A percentile compares a stretch with the other conserved stretches of the same genome.
Conservation (phyloP, 441 rosid genomes). For the Pelargonium australe region DNA sequence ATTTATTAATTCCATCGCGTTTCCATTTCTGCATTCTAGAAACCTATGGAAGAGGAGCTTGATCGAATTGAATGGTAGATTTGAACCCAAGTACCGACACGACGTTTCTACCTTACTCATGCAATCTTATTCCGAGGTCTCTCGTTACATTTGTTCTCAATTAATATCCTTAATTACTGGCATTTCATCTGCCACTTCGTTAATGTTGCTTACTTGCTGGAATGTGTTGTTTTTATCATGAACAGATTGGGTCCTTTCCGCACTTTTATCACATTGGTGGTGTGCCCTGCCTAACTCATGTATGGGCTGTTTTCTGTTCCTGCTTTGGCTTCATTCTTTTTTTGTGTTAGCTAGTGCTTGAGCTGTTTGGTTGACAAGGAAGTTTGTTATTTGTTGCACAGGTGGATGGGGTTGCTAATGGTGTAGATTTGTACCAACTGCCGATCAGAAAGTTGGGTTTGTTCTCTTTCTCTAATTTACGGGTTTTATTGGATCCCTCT, state of each 20-base stretch:
- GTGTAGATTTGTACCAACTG: slow-evolving; percentile 6
- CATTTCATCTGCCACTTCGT: background rate
- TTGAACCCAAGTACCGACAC: slow-evolving; percentile 47
- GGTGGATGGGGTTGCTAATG: slow-evolving; percentile 19
- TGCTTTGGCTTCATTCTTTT: background rate
- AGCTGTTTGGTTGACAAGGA: slow-evolving; percentile 7
- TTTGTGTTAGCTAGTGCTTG: background rate
- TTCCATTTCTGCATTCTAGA: slow-evolving; percentile 14
- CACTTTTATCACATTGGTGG: slow-evolving; percentile 50
- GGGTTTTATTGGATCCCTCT: background rate
- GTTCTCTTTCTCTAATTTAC: slow-evolving; percentile 3
- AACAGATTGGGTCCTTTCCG: slow-evolving; percentile 54
- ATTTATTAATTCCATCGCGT: background rate
- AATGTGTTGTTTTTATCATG: background rate
- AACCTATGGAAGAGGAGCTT: slow-evolving; percentile 51
- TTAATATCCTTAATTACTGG: background rate
- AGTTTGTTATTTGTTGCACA: slow-evolving; percentile 26
- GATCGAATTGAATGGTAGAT: slow-evolving; percentile 55
- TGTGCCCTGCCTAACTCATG: slow-evolving; percentile 48
- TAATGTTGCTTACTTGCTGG: background rate
- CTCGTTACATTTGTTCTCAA: background rate
- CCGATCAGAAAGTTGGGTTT: slow-evolving; percentile 22
- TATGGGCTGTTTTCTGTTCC: slow-evolving; percentile 18
- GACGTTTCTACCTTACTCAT: slow-evolving; percentile 39
- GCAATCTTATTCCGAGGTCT: slow-evolving; percentile 69